phyloP scores from a whole-genome alignment of 805 yeast genomes.

The Barnettozyma pratensis region DNA sequence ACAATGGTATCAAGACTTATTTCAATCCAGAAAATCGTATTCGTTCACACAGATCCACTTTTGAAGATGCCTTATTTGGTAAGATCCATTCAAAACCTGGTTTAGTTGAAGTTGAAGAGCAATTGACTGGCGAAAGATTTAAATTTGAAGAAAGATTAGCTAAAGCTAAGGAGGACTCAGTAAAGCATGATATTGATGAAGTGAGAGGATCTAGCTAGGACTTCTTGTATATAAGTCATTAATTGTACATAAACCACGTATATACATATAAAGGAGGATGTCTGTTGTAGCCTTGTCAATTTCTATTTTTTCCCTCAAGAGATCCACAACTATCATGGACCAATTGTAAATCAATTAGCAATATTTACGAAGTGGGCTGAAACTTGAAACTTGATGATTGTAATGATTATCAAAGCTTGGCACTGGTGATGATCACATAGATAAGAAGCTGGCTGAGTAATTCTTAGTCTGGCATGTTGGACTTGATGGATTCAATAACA shows the following conservation, averaged over 20 bases:
- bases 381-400: too few relatives aligned
- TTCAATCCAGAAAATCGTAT: constrained; percentile 6
- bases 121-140: constrained; percentile 27
- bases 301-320: too few relatives aligned
- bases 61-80: constrained; percentile 33
- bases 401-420: too few relatives aligned
- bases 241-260: constrained; percentile 2
- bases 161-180: constrained; percentile 3
- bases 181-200: neutral
- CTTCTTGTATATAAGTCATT: neutral
- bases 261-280: neutral
- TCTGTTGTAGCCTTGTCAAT: too few relatives aligned
- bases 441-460: too few relatives aligned
- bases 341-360: too few relatives aligned
- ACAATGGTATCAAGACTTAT: constrained; percentile 7
- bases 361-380: too few relatives aligned
- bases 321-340: too few relatives aligned
- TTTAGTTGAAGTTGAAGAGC: constrained; percentile 31
- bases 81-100: constrained; percentile 31
- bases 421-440: too few relatives aligned
- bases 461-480: too few relatives aligned
- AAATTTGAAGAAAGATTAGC: constrained; percentile 24
- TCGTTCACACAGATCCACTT: constrained; percentile 20
- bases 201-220: neutral
- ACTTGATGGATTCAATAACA: too few relatives aligned